A percentile compares a stretch with the other conserved stretches of the same genome.
These are phyloP conservation scores for Brassica nigra DNA, from an alignment of 345 rosid genomes.

Conservation along the genomic window DNA sequence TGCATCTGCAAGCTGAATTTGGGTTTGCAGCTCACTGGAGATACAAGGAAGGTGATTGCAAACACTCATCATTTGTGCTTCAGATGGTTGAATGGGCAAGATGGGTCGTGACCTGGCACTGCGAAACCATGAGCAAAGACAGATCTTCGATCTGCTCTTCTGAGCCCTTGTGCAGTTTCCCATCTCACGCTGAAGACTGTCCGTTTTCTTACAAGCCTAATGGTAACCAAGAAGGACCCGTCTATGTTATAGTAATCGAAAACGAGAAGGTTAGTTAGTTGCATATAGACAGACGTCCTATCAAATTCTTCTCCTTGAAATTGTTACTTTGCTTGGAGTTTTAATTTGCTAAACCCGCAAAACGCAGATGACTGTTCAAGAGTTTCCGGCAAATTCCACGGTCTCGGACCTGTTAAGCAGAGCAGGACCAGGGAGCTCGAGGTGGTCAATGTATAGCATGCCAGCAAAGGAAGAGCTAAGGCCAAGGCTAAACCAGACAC, in stretches of 20 bases:
- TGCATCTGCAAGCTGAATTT: slow-evolving; percentile 96
- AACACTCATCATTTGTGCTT: slow-evolving; percentile 79
- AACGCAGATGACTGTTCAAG: slow-evolving; percentile 95
- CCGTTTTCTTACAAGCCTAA: slow-evolving; percentile 70
- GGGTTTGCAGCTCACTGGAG: slow-evolving; percentile 99
- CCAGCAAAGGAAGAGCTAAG: slow-evolving; percentile 84
- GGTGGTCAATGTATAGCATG: slow-evolving; percentile 67
- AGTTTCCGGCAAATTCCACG: slow-evolving; percentile 70
- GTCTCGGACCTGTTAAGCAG: slow-evolving; percentile 74
- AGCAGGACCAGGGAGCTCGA: slow-evolving; percentile 66
- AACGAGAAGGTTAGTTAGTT: slow-evolving; percentile 78
- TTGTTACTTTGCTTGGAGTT: neutral
- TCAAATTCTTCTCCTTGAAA: neutral
- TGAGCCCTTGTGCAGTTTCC: slow-evolving; percentile 71
- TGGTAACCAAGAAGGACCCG: slow-evolving; percentile 65
- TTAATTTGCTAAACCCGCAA: neutral
- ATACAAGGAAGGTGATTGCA: slow-evolving; percentile 86
- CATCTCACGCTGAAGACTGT: slow-evolving; percentile 74
- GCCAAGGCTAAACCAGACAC: slow-evolving; percentile 78
- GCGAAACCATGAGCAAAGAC: slow-evolving; percentile 79
- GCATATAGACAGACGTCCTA: neutral
- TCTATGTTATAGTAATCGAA: slow-evolving; percentile 76
- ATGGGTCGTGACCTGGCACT: slow-evolving; percentile 95
- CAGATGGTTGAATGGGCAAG: slow-evolving; percentile 99
- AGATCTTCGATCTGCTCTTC: slow-evolving; percentile 48